Evolutionary conservation across 108 stramenopile genomes (phyloP).

Genomic region (Pseudonitzschia pungens): DNA sequence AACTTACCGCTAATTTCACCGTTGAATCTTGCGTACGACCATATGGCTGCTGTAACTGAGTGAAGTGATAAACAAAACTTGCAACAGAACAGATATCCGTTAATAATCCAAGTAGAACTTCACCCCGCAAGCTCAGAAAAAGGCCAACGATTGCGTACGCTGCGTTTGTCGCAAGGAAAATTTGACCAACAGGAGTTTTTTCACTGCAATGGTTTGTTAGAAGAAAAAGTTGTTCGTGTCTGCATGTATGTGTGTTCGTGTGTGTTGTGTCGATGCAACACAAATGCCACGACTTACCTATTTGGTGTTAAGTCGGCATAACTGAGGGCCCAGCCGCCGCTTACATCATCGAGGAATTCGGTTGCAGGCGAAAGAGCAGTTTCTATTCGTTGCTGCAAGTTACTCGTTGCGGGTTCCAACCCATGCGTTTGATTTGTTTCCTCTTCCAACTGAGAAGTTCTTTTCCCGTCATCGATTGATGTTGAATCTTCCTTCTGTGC

Average conservation of each 20-base stretch:
- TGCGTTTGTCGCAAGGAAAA: slow-evolving; percentile 79
- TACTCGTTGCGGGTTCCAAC: neutral
- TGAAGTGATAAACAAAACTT: slow-evolving; percentile 77
- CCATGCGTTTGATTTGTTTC: neutral
- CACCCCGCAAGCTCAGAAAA: slow-evolving; percentile 48
- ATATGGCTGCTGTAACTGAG: slow-evolving; percentile 53
- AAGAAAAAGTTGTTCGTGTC: too few relatives aligned
- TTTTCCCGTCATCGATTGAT: neutral
- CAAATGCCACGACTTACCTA: neutral
- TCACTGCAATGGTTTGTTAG: slow-evolving; percentile 28
- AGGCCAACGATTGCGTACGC: slow-evolving; percentile 69
- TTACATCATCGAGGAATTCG: slow-evolving; percentile 58
- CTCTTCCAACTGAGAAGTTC: neutral
- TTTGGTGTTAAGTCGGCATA: slow-evolving; percentile 78
- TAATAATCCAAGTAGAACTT: slow-evolving; percentile 56
- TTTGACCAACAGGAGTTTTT: slow-evolving; percentile 52
- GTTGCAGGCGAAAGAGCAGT: slow-evolving; percentile 49
- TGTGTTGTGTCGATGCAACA: neutral
- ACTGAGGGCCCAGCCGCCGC: slow-evolving; percentile 69
- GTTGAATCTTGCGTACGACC: slow-evolving; percentile 15
- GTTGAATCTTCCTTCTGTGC: neutral
- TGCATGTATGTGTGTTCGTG: too few relatives aligned
- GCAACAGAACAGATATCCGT: slow-evolving; percentile 71
- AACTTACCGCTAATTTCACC: slow-evolving; percentile 56
- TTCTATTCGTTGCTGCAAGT: neutral